Evolutionary conservation across 345 rosid species (phyloP).

Genomic region (Citrus unshiu): DNA sequence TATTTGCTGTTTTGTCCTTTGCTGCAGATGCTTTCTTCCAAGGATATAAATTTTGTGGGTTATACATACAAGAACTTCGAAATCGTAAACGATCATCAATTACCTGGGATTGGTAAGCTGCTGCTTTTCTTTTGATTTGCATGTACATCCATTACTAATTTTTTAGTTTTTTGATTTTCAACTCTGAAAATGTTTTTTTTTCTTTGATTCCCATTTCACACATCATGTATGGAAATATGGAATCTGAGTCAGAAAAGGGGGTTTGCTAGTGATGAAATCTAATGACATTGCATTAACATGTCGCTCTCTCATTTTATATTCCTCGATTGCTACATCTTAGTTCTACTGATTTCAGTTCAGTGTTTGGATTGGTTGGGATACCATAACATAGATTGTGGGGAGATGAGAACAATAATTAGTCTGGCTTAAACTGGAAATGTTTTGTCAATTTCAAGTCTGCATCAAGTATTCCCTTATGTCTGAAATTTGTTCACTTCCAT

Average conservation of each 20-base stretch:
- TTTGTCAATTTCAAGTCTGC: background rate
- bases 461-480: background rate
- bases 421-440: background rate
- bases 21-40: conserved; percentile 91
- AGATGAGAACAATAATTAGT: background rate
- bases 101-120: conserved; percentile 82
- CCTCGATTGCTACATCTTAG: background rate
- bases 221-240: background rate
- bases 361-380: background rate
- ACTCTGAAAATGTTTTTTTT: background rate
- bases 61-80: conserved; percentile 97
- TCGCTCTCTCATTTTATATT: background rate
- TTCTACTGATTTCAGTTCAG: background rate
- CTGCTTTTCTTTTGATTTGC: background rate
- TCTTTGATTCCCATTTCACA: background rate
- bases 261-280: background rate
- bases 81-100: conserved; percentile 80
- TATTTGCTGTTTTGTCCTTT: conserved; percentile 5
- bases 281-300: background rate
- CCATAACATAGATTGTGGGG: background rate
- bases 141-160: background rate
- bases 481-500: background rate
- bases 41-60: conserved; percentile 95
- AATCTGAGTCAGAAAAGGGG: background rate
- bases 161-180: conserved; percentile 4